These are phyloP conservation scores for Monosporascus sp. DNA, from an alignment of 2,329 filamentous ascomycete genomes.

Conservation along the genomic window DNA sequence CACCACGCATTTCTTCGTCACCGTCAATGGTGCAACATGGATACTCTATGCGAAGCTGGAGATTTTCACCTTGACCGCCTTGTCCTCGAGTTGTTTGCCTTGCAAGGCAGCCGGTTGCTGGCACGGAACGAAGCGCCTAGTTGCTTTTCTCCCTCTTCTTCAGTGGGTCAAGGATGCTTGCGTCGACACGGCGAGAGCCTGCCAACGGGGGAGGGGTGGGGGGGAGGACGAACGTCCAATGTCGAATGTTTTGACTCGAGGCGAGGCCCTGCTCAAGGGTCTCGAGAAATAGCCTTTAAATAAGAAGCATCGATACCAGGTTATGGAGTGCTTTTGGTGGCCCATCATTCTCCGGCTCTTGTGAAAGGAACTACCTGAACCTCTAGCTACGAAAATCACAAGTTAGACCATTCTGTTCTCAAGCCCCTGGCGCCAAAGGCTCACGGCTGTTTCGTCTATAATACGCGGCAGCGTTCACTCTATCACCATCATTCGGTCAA, in stretches of 20 bases:
- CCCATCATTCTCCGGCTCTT: too few species aligned
- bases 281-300: too few species aligned
- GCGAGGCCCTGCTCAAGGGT: background rate
- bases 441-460: too few species aligned
- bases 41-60: background rate
- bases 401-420: background rate
- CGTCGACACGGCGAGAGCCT: background rate
- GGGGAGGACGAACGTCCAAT: background rate
- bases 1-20: background rate
- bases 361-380: too few species aligned
- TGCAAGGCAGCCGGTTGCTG: background rate
- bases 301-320: too few species aligned
- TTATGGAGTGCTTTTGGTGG: too few species aligned
- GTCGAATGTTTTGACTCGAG: background rate
- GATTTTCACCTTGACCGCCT: background rate
- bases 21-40: background rate
- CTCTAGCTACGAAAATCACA: too few species aligned
- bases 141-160: slow-evolving; percentile 2
- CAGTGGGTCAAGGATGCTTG: slow-evolving; percentile 6
- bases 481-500: background rate
- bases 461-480: too few species aligned
- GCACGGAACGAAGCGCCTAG: slow-evolving; percentile 9
- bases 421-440: background rate
- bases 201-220: background rate
- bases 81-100: too few species aligned